A percentile compares a stretch with the other conserved stretches of the same genome.
These are phyloP conservation scores for Xylaria scruposa DNA, from an alignment of 495 filamentous ascomycete species.

Conservation along the genomic window DNA sequence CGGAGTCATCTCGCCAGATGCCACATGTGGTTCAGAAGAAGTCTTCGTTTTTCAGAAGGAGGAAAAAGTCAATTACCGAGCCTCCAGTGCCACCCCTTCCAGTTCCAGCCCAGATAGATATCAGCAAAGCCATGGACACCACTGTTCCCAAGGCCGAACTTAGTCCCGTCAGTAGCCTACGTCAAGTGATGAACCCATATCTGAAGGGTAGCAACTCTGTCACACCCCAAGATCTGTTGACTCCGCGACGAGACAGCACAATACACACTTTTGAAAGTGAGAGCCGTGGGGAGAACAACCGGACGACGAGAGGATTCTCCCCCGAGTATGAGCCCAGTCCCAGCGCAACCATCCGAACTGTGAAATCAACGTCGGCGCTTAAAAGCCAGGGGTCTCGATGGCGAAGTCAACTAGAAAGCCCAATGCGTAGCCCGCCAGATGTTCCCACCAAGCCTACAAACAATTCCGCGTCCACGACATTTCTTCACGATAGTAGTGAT, in stretches of 20 bases:
- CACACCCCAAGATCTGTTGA: constrained; percentile 22
- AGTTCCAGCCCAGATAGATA: constrained; percentile 38
- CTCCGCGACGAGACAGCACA: constrained; percentile 31
- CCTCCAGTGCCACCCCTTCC: constrained; percentile 49
- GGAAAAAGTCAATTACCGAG: constrained; percentile 82
- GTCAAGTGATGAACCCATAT: constrained; percentile 90
- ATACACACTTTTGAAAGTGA: constrained; percentile 33
- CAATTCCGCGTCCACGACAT: constrained; percentile 36
- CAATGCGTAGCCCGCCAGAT: constrained; percentile 35
- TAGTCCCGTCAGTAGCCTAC: constrained; percentile 88
- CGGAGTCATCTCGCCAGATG: constrained; percentile 44
- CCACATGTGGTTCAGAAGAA: constrained; percentile 78
- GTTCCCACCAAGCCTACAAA: constrained; percentile 30
- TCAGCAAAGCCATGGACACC: constrained; percentile 40
- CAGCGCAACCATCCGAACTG: constrained; percentile 63
- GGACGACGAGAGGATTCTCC: constrained; percentile 61
- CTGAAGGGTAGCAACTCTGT: constrained; percentile 48
- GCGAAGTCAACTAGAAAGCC: constrained; percentile 33
- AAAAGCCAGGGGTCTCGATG: constrained; percentile 36
- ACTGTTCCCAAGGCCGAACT: constrained; percentile 39
- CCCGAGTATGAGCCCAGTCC: constrained; percentile 68
- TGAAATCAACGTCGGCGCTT: constrained; percentile 50
- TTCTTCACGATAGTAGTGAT: constrained; percentile 42
- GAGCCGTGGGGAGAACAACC: constrained; percentile 36
- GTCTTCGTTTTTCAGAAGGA: constrained; percentile 88